A percentile compares a stretch with the other conserved stretches of the same genome.
phyloP scores from a whole-genome alignment of 805 yeast species.

The Myxozyma kluyveri region DNA sequence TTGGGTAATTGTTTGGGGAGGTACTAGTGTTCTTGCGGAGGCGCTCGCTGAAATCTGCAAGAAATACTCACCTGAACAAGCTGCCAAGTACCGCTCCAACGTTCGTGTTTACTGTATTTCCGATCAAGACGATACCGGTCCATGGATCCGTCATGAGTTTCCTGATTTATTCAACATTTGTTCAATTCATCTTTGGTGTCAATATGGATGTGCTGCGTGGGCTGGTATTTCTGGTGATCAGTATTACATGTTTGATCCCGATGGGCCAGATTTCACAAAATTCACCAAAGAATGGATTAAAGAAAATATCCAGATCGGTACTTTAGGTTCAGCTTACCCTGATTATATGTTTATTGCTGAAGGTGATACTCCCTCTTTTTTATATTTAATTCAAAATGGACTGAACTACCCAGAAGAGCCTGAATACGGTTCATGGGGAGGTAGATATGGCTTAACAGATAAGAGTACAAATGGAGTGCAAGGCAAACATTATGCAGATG shows the following conservation, averaged over 20 bases:
- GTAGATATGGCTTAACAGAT: neutral
- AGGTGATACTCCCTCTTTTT: conserved; percentile 11
- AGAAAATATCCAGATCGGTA: conserved; percentile 11
- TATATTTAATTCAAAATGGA: conserved; percentile 11
- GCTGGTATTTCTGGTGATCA: conserved; percentile 7
- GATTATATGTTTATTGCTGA: conserved; percentile 1
- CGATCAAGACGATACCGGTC: conserved; percentile 11
- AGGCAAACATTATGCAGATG: neutral
- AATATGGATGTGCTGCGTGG: conserved; percentile 8
- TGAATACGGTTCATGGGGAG: conserved; percentile 7
- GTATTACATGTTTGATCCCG: neutral
- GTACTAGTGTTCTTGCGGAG: conserved; percentile 5
- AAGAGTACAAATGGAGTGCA: neutral
- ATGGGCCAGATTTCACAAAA: conserved; percentile 1
- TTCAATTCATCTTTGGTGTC: conserved; percentile 9
- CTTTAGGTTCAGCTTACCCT: conserved; percentile 3
- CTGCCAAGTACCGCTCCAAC: conserved; percentile 1
- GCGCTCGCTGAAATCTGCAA: neutral
- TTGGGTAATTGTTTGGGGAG: conserved; percentile 10
- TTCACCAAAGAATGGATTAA: conserved; percentile 6
- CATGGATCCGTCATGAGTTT: conserved; percentile 4
- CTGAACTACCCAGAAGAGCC: conserved; percentile 8
- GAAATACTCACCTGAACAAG: too few species aligned
- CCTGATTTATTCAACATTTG: conserved; percentile 9
- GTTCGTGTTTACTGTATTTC: conserved; percentile 10